phyloP scores from a whole-genome alignment of 2,329 filamentous ascomycete species.

The Ceratocystis albifundus region DNA sequence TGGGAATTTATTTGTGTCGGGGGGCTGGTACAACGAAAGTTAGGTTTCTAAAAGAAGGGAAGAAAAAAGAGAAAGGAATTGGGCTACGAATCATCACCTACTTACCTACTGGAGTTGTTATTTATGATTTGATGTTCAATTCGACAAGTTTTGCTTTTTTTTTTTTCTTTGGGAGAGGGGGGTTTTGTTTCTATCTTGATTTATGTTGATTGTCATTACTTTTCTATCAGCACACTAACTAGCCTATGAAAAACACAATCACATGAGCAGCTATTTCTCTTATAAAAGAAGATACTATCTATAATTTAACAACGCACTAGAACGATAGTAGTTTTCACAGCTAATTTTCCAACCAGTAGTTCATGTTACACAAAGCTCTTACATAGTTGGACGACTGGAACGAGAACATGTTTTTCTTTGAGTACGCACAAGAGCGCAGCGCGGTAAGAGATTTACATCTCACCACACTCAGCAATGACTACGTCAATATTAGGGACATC shows the following conservation, averaged over 20 bases:
- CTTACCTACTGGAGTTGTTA: too few relatives aligned
- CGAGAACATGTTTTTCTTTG: not conserved
- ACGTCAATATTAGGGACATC: constrained; percentile 82
- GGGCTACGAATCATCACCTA: too few relatives aligned
- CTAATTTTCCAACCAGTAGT: not conserved
- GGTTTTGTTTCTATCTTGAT: not conserved
- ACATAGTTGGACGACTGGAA: not conserved
- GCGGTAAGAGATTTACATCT: constrained; percentile 53
- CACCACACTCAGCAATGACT: constrained; percentile 73
- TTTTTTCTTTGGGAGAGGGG: too few relatives aligned
- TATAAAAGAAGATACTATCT: not conserved
- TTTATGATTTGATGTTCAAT: not conserved
- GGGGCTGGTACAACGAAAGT: too few relatives aligned
- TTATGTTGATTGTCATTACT: not conserved
- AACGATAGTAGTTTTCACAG: not conserved
- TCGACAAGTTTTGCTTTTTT: not conserved
- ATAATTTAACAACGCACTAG: not conserved
- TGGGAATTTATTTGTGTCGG: not conserved
- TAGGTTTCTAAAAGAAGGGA: too few relatives aligned
- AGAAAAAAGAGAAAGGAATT: too few relatives aligned
- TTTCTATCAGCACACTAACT: too few relatives aligned
- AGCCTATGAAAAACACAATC: too few relatives aligned
- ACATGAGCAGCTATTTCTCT: too few relatives aligned
- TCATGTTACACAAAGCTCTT: not conserved
- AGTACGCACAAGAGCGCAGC: too few relatives aligned